A percentile compares a stretch with the other conserved stretches of the same genome.
Evolutionary conservation across 2,329 filamentous ascomycete genomes (phyloP).

Genomic region (Penicillium corylophilum): DNA sequence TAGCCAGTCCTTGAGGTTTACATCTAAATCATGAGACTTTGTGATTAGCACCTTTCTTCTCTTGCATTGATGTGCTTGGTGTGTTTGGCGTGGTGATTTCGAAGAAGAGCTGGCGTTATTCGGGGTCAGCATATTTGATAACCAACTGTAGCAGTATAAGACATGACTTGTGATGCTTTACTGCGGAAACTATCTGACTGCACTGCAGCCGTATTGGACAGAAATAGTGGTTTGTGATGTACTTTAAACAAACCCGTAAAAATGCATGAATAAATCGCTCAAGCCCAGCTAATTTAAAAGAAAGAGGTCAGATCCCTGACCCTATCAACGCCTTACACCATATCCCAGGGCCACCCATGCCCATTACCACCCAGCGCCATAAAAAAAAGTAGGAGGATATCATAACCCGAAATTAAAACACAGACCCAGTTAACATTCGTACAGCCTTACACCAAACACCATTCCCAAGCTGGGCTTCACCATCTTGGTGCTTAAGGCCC

Average conservation of each 20-base stretch:
- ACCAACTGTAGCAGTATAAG: background rate
- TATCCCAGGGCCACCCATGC: background rate
- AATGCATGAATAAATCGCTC: background rate
- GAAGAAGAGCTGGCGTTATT: background rate
- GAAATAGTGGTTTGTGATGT: too few relatives aligned
- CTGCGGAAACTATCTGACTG: too few relatives aligned
- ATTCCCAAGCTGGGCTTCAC: conserved; percentile 29
- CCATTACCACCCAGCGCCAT: background rate
- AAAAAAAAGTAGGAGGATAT: conserved; percentile 1
- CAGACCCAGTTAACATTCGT: conserved; percentile 33
- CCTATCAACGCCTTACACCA: background rate
- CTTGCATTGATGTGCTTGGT: background rate
- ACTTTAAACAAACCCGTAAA: background rate
- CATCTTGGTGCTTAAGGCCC: conserved; percentile 19
- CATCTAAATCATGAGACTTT: background rate
- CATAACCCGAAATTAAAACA: conserved; percentile 27
- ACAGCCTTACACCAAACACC: conserved; percentile 44
- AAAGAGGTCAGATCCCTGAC: background rate
- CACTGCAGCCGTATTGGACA: too few relatives aligned
- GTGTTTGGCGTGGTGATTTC: background rate
- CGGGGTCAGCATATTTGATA: background rate
- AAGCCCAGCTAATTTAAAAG: background rate
- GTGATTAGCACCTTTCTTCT: background rate
- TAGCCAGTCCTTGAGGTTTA: background rate
- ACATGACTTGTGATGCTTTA: too few relatives aligned